Base-by-base conservation (phyloP, 495 filamentous ascomycete genomes). In the Aspergillus taichungensis region DNA sequence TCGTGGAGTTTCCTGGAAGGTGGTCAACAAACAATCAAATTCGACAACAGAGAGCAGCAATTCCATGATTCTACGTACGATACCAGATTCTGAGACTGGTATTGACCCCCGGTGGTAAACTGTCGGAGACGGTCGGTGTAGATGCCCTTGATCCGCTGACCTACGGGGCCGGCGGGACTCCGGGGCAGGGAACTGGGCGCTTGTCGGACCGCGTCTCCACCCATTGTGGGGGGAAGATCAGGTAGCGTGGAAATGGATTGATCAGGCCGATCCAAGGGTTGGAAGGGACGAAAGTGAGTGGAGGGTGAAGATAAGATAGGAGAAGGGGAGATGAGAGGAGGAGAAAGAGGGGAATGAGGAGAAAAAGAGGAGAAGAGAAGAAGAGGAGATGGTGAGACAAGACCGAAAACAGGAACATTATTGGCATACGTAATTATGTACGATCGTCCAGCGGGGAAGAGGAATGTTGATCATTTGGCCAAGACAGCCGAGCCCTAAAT, bases 91-190 rank as follows among this genome's bases (percentile, higher is more conserved):
- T 84, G 74, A 14, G 76, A 69, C 47, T 79, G 74, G 72, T 91
- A 98, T 64, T 95, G 88, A 43, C 92, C 92, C 10, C 62, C 65
- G 13, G 73, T 69, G 36, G 84, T 87, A 69, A 98, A 94, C 59
- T 86, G 80, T 13, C 69, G 72, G 53, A 98, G 78, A 33, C 92
- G 82, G 54, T 88, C 83, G 50, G 80, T 84, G 73, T 95, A 95
- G 63, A 96, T 89, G 57, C 75, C 74, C 53, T 80, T 76, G 56
- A 96, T 95, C 56, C 87, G 82, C 67, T 94, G 84, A 48, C 90
- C 91, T 53, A 83, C 79, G 24, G 83, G 83, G 44, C 69, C 68
- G 43, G 69, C 64, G 42, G 79, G 72, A 40, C 76, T 64, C 55
- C 74, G 72, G 42, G 82, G 79, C 52, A 85, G 76, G 44, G 60